A percentile compares a stretch with the other conserved stretches of the same genome.
Conservation (phyloP, 2,329 filamentous ascomycete genomes). For the Nothophoma quercina region DNA sequence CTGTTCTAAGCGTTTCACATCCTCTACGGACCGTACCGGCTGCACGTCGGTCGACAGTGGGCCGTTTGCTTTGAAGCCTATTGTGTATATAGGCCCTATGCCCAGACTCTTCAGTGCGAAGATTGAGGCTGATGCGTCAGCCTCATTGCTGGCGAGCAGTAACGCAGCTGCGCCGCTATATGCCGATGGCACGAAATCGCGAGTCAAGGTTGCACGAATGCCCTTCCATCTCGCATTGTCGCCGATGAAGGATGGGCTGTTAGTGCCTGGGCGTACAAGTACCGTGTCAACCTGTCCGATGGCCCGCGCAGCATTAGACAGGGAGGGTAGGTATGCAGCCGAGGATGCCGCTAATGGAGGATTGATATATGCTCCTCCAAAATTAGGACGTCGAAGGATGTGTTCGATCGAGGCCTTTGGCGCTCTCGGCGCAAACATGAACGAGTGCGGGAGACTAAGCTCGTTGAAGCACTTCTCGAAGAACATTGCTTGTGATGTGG, state of each 20-base stretch:
- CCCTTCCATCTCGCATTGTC: constrained; percentile 89
- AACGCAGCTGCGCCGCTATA: constrained; percentile 79
- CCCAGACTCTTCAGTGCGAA: constrained; percentile 79
- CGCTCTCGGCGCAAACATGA: constrained; percentile 76
- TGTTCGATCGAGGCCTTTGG: constrained; percentile 72
- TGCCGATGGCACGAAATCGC: constrained; percentile 82
- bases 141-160: constrained; percentile 74
- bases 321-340: constrained; percentile 65
- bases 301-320: constrained; percentile 78
- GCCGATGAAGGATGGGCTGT: constrained; percentile 64
- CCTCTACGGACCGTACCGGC: constrained; percentile 74
- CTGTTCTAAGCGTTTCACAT: constrained; percentile 78
- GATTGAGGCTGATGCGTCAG: constrained; percentile 79
- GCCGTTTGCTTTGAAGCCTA: constrained; percentile 72
- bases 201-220: constrained; percentile 79
- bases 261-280: constrained; percentile 63
- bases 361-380: constrained; percentile 83
- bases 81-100: constrained; percentile 81
- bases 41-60: constrained; percentile 71
- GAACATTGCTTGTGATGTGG: constrained; percentile 81
- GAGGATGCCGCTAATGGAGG: constrained; percentile 68
- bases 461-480: constrained; percentile 72
- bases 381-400: constrained; percentile 75
- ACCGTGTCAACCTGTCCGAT: constrained; percentile 87
- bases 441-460: constrained; percentile 84